Conservation (phyloP, 2,329 filamentous ascomycete genomes). For the Exserohilum turcica region DNA sequence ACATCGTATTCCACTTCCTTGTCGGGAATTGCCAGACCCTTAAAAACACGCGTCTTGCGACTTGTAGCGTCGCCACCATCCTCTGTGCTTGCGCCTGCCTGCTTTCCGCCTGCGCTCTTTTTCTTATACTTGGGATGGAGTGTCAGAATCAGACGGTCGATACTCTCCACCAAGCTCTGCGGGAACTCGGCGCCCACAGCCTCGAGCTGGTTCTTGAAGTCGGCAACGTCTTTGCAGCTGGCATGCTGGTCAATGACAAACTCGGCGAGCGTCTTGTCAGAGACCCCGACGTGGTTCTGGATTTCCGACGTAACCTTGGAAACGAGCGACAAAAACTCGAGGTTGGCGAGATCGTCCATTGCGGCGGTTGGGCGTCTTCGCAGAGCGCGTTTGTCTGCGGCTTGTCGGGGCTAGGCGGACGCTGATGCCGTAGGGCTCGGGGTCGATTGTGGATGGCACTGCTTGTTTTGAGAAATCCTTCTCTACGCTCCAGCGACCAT, state of each 20-base stretch:
- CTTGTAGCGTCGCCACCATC: slow-evolving; percentile 62
- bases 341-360: slow-evolving; percentile 90
- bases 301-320: slow-evolving; percentile 94
- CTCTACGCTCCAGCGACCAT: not conserved
- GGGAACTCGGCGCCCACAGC: slow-evolving; percentile 83
- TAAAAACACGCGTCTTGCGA: slow-evolving; percentile 86
- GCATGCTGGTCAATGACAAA: slow-evolving; percentile 91
- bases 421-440: not conserved
- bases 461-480: not conserved
- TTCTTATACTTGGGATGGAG: slow-evolving; percentile 89
- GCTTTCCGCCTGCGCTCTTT: slow-evolving; percentile 48
- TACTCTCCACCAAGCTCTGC: slow-evolving; percentile 82
- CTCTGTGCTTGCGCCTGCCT: slow-evolving; percentile 47
- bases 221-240: slow-evolving; percentile 69
- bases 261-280: slow-evolving; percentile 93
- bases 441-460: not conserved
- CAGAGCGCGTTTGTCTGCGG: slow-evolving; percentile 4
- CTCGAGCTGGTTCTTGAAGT: slow-evolving; percentile 78
- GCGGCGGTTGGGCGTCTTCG: slow-evolving; percentile 12
- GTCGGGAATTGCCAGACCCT: slow-evolving; percentile 85
- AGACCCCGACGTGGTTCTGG: slow-evolving; percentile 89
- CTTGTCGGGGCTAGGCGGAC: not conserved
- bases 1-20: slow-evolving; percentile 62
- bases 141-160: slow-evolving; percentile 84
- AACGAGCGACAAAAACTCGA: slow-evolving; percentile 92